Evolutionary conservation across 192 early-diverging fungal species (phyloP).

Genomic region (Entomortierella chlamydospora): DNA sequence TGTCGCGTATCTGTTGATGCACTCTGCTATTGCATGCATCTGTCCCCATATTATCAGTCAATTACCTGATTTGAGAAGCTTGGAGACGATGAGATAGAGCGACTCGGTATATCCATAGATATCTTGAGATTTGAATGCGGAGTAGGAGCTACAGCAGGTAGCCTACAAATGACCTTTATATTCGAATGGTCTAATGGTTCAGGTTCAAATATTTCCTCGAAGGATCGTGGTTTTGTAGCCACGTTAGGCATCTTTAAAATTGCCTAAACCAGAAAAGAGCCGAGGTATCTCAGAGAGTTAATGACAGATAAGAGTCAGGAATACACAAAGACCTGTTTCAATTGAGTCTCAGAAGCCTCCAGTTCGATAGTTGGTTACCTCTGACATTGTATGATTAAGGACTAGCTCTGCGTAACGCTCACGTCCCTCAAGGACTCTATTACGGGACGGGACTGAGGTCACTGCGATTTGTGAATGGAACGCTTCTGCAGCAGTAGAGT

Average conservation of each 20-base stretch:
- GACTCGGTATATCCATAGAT: background rate
- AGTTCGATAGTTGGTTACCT: too few relatives aligned
- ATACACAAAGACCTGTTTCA: too few relatives aligned
- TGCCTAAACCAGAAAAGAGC: conserved; percentile 1
- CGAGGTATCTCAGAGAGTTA: too few relatives aligned
- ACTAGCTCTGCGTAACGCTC: conserved; percentile 22
- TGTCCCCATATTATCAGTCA: background rate
- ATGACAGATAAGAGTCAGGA: background rate
- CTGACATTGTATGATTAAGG: conserved; percentile 26
- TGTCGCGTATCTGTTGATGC: background rate
- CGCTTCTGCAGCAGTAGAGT: conserved; percentile 8
- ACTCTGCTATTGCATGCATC: too few relatives aligned
- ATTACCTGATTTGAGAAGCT: conserved; percentile 24
- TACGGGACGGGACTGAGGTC: background rate
- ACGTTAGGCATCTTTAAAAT: conserved; percentile 44
- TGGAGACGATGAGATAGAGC: conserved; percentile 9
- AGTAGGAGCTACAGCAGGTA: conserved; percentile 8
- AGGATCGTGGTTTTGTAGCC: conserved; percentile 30
- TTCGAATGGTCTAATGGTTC: background rate
- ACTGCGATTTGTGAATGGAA: conserved; percentile 14
- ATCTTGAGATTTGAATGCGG: conserved; percentile 11
- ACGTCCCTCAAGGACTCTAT: conserved; percentile 19
- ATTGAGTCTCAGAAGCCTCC: too few relatives aligned
- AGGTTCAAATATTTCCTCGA: conserved; percentile 20
- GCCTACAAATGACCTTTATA: conserved; percentile 7